Base-by-base conservation (phyloP, 257 asterid species). In the Dorcoceras hygrometricum region DNA sequence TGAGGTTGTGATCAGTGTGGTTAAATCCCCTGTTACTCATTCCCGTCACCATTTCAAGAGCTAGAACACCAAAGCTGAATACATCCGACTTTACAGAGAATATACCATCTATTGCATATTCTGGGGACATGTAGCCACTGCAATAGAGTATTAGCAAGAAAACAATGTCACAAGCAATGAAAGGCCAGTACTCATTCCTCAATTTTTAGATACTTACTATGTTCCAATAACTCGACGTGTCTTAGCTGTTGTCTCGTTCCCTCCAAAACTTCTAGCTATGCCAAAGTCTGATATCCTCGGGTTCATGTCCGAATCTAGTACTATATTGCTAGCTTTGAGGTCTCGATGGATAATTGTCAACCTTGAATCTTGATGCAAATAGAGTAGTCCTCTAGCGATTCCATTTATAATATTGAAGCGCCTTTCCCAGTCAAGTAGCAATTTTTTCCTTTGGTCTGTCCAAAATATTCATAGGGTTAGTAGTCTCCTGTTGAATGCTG, bases 261-360 rank as follows among this genome's bases (percentile, higher is more conserved):
- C 83, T 69, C 78, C 72, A 8, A 73, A 79, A 28, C 75, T 75
- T 68, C 75, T 79, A 23, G 87, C 89, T 57, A 81, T 24, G 5
- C 83, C 87, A 5, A 84, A 84, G 54, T 81, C 87, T 67, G 87
- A 79, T 70, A 84, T 77, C 58, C 81, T 81, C 3, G 87, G 86
- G 11, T 57, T 81, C 80, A 80, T 66, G 36, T 83, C 76, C 0
- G 5, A 23, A 31, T 83, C 89, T 64, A 83, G 70, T 29, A 80
- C 62, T 18, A 83, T 58, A 31, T 83, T 83, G 75, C 77, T 70
- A 7, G 81, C 82, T 56, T 83, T 83, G 5, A 83, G 76, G 68
- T 83, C 89, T 32, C 84, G 65, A 57, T 80, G 89, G 46, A 84
- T 77, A 12, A 84, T 79, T 66, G 77, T 76, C 46, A 84, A 60